Evolutionary conservation across 768 basidiomycete species (phyloP), one percentile per base, ranked within the genome.

Genomic region (Sporobolomyces phaffii): DNA sequence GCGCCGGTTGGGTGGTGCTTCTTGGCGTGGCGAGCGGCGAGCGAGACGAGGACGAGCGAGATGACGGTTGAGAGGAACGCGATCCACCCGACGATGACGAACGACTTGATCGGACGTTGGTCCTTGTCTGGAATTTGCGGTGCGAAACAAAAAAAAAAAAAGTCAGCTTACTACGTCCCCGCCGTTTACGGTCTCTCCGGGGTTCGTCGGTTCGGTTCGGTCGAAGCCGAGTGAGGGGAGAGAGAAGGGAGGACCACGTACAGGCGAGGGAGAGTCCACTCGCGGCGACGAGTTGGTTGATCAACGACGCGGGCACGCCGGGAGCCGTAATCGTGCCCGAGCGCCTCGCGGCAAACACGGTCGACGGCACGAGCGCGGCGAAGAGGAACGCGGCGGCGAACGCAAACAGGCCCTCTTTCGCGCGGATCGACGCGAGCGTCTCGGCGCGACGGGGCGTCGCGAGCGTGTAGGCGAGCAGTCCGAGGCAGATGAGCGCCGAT

Each of bases 401-500:
- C 24, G 15, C 64, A 14, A 62, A 70, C 0, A 50, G n/a, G 41
- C 56, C 69, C 51, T 70, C 69, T 57, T 70, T 70, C 44, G 66
- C 59, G 13, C 69, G 56, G 28, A 65, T 49, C 26, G 64, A 48
- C 29, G 41, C 60, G 56, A 70, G 51, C 36, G 69, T 65, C 36
- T 70, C 69, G 18, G 47, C 36, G 26, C 38, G 20, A 26, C 49
- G 56, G 6, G 60, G 64, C 11, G 44, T 17, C 26, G 66, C 22
- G 20, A 65, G 2, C 24, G 50, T 60, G 20, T 34, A 47, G 45
- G 41, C 18, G 24, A 59, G 49, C 31, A 70, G 38, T 24, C 13
- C 29, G 45, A 70, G 40, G 48, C 69, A 70, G 2, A 63, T 31
- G n/a, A 60, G 36, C 0, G 61, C 36, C 13, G 69, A 57, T n/a